Evolutionary conservation across 768 basidiomycete species (phyloP).

Genomic region (Nidularia pulvinata): DNA sequence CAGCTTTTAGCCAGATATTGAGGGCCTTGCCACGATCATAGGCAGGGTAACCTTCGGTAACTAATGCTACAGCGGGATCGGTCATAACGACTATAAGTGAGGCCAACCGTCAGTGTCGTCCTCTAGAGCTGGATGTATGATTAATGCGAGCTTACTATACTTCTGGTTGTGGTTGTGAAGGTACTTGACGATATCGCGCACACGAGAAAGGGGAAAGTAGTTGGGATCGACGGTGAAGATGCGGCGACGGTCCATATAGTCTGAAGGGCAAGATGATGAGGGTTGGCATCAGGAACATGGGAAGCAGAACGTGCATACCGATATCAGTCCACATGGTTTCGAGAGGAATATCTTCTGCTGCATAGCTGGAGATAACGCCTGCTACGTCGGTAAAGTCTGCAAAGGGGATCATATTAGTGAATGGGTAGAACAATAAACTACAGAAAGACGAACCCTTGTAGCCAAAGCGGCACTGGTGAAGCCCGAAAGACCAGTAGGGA

Average conservation of each 20-base stretch:
- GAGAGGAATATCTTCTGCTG: slow-evolving; percentile 59
- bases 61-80: slow-evolving; percentile 64
- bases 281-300: too few relatives aligned
- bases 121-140: background rate
- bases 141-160: slow-evolving; percentile 37
- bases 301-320: slow-evolving; percentile 29
- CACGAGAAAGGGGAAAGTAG: slow-evolving; percentile 62
- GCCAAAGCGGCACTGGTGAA: slow-evolving; percentile 76
- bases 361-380: slow-evolving; percentile 60
- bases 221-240: slow-evolving; percentile 70
- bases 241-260: slow-evolving; percentile 70
- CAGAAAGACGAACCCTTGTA: slow-evolving; percentile 43
- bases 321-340: slow-evolving; percentile 86
- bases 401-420: background rate
- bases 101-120: background rate
- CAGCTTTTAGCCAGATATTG: slow-evolving; percentile 63
- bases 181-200: slow-evolving; percentile 66
- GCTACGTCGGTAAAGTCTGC: slow-evolving; percentile 65
- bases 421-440: background rate
- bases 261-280: too few relatives aligned
- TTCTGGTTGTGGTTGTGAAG: slow-evolving; percentile 60
- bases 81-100: slow-evolving; percentile 61
- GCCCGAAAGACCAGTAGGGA: slow-evolving; percentile 73
- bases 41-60: slow-evolving; percentile 48
- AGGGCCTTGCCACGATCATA: slow-evolving; percentile 51